A percentile compares a stretch with the other conserved stretches of the same genome.
Evolutionary conservation across 2,329 filamentous ascomycete genomes (phyloP).

Genomic region (Zalaria obscura): DNA sequence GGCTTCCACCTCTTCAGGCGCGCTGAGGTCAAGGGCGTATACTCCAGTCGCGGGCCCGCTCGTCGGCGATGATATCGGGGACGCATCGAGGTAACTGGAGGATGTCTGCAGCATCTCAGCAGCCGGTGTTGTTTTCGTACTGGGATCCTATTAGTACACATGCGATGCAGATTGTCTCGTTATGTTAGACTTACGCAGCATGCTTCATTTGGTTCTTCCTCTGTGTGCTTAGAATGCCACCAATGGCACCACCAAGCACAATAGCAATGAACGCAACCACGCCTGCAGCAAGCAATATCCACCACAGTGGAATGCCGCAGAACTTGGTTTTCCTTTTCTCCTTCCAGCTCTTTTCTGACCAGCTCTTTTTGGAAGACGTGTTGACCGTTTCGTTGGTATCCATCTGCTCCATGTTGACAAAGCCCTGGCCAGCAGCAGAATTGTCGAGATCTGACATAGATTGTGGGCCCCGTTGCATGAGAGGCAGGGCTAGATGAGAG

Average conservation of each 20-base stretch:
- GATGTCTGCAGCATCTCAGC: background rate
- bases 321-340: slow-evolving; percentile 21
- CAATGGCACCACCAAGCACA: slow-evolving; percentile 19
- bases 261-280: slow-evolving; percentile 17
- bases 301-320: slow-evolving; percentile 20
- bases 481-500: slow-evolving; percentile 13
- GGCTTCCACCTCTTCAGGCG: slow-evolving; percentile 34
- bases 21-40: slow-evolving; percentile 40
- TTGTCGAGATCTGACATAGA: slow-evolving; percentile 19
- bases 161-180: background rate
- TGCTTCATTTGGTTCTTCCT: slow-evolving; percentile 6
- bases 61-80: slow-evolving; percentile 36
- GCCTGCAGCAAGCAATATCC: slow-evolving; percentile 14
- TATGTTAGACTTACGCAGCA: background rate
- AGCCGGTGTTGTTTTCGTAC: background rate
- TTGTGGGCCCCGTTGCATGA: slow-evolving; percentile 18
- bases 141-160: background rate
- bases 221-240: slow-evolving; percentile 16
- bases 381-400: slow-evolving; percentile 6
- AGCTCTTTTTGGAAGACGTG: slow-evolving; percentile 11
- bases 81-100: slow-evolving; percentile 25
- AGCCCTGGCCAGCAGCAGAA: background rate
- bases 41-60: slow-evolving; percentile 41
- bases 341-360: slow-evolving; percentile 23
- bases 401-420: slow-evolving; percentile 3